These are phyloP conservation scores for Collybia sordida DNA, from an alignment of 768 basidiomycete species.

Conservation along the genomic window DNA sequence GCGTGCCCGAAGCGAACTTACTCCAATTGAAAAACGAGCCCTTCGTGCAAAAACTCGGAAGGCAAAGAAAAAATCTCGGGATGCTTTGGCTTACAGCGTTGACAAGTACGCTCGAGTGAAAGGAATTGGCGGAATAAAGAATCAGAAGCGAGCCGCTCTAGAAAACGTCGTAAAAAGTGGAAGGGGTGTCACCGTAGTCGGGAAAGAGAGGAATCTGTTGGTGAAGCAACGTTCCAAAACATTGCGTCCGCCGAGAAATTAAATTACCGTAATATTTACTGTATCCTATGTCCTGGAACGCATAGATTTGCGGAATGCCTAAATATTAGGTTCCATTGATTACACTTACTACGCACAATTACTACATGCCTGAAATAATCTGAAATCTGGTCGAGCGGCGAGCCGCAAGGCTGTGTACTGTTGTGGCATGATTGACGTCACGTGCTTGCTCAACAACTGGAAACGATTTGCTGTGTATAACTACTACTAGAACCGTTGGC, in stretches of 20 bases:
- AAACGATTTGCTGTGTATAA: no score
- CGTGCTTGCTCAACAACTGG: no score
- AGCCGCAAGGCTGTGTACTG: slow-evolving; percentile 1
- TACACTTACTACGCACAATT: no score
- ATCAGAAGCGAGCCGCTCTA: slow-evolving; percentile 83
- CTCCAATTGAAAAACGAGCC: slow-evolving; percentile 79
- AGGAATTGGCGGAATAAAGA: slow-evolving; percentile 57
- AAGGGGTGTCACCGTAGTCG: slow-evolving; percentile 85
- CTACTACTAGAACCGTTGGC: no score
- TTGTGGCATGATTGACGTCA: not conserved
- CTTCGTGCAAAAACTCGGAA: slow-evolving; percentile 70
- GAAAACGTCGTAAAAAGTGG: slow-evolving; percentile 82
- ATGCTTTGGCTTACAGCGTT: slow-evolving; percentile 60
- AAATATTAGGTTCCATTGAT: no score
- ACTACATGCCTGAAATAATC: no score
- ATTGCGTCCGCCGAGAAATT: not conserved
- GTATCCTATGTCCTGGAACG: not conserved
- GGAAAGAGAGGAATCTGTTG: slow-evolving; percentile 53
- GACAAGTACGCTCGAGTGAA: slow-evolving; percentile 61
- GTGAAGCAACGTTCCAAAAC: slow-evolving; percentile 24
- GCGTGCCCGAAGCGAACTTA: slow-evolving; percentile 76
- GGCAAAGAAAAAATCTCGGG: slow-evolving; percentile 64
- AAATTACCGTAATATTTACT: no score
- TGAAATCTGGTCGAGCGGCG: not conserved
- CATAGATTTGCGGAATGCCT: not conserved